Percentiles rank a stretch among this genome's conserved stretches.
Conservation (phyloP, 768 basidiomycete genomes). For the Tylopilus felleus region DNA sequence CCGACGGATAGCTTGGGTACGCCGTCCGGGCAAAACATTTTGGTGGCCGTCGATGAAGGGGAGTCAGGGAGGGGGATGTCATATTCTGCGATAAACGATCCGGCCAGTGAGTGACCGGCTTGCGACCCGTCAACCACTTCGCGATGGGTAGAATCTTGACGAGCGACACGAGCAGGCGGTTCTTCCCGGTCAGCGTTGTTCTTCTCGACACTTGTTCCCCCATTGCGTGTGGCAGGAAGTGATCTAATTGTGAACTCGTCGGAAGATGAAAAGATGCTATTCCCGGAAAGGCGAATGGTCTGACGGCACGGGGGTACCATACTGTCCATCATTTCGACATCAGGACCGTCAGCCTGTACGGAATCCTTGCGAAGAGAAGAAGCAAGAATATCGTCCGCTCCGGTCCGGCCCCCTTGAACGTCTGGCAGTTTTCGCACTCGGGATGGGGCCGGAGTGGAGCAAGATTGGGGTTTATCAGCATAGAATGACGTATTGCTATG, state of each 20-base stretch:
- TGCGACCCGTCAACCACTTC: background rate
- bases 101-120: background rate
- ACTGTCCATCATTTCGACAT: constrained; percentile 24
- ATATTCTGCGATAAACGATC: constrained; percentile 20
- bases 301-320: constrained; percentile 1
- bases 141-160: background rate
- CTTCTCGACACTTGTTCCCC: background rate
- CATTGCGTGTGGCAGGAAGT: background rate
- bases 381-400: background rate
- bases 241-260: constrained; percentile 24
- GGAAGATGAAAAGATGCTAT: constrained; percentile 31
- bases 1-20: constrained; percentile 6
- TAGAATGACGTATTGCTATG: constrained; percentile 18
- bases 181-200: background rate
- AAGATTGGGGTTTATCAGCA: constrained; percentile 19
- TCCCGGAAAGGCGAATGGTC: constrained; percentile 21
- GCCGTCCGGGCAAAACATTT: background rate
- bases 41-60: background rate
- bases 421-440: constrained; percentile 1
- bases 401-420: background rate
- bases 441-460: constrained; percentile 24
- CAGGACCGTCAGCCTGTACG: background rate
- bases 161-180: background rate
- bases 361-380: background rate
- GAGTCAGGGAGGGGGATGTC: constrained; percentile 11